Percentiles rank a stretch among this genome's conserved stretches.
phyloP scores from a whole-genome alignment of 2,329 filamentous ascomycete genomes.

The Botryotinia narcissicola region DNA sequence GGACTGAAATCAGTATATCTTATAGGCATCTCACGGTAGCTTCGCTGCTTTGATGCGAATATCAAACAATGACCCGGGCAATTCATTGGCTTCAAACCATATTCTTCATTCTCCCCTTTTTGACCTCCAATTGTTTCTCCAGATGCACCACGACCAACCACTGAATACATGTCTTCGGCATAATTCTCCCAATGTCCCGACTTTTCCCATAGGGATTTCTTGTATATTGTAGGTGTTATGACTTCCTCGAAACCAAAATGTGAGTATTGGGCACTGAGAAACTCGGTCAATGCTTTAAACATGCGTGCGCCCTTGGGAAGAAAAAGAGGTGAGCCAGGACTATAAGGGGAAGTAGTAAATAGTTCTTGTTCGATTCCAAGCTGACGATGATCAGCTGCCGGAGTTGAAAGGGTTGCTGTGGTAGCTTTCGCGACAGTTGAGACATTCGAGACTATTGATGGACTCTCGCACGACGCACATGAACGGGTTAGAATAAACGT shows the following conservation, averaged over 20 bases:
- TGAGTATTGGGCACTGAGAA: slow-evolving; percentile 79
- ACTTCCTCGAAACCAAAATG: slow-evolving; percentile 86
- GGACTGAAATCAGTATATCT: slow-evolving; percentile 86
- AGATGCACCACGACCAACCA: slow-evolving; percentile 49
- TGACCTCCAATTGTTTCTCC: slow-evolving; percentile 42
- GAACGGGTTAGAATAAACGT: slow-evolving; percentile 32
- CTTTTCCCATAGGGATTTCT: slow-evolving; percentile 79
- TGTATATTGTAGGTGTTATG: slow-evolving; percentile 87
- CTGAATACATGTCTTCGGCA: slow-evolving; percentile 88
- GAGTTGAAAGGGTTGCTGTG: slow-evolving; percentile 22
- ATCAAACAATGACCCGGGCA: slow-evolving; percentile 86
- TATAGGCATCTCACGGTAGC: slow-evolving; percentile 77
- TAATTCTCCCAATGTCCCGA: slow-evolving; percentile 90
- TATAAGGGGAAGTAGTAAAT: slow-evolving; percentile 76
- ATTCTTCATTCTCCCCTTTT: slow-evolving; percentile 62
- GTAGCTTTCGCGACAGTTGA: not conserved
- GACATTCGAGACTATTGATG: slow-evolving; percentile 16
- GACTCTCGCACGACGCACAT: slow-evolving; percentile 36
- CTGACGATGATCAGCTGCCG: slow-evolving; percentile 54
- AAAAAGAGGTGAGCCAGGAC: slow-evolving; percentile 82
- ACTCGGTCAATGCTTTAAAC: slow-evolving; percentile 79
- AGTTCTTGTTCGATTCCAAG: slow-evolving; percentile 67
- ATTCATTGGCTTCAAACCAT: slow-evolving; percentile 90
- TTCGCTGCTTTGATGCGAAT: slow-evolving; percentile 70
- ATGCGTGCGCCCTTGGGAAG: slow-evolving; percentile 77